Base-by-base conservation (phyloP, 345 rosid genomes). In the Fremontodendron californicum region DNA sequence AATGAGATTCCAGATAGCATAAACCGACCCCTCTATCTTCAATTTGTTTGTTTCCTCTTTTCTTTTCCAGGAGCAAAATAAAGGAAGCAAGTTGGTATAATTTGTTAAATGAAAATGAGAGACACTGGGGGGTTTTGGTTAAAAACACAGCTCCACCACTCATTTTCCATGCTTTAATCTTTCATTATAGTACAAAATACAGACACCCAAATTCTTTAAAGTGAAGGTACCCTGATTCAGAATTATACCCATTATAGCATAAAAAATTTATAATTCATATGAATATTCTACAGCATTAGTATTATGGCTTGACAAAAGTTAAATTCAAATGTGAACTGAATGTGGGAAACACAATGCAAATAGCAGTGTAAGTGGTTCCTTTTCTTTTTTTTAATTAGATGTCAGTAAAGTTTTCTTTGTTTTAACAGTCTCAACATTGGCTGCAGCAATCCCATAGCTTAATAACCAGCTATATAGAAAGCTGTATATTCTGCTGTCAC, bases 381-480 rank as follows among this genome's bases (percentile, higher is more conserved):
- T 51, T 48, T 43, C 45, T 9, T 25, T 3, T 25, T 39, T 39
- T 42, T 5, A 42, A 19, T 21, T 63, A 39, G 3, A 65, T 40
- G 71, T 45, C 72, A 42, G 72, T 67, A 43, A 68, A 66, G 16
- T 65, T 66, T 12, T 13, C 2, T 25, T 18, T 42, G n/a, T n/a
- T 66, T 66, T 21, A 66, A 40, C 40, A 40, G 52, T 42, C 37
- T 37, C 31, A 71, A 40, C 39, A 45, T 33, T 55, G 79, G 73
- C 72, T 63, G n/a, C n/a, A n/a, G 74, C 79, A 78, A 82, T 82
- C 77, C 82, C 82, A 43, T 52, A 63, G 78, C 77, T n/a, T 23
- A 43, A n/a, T n/a, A 60, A 43, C 39, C 76, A 62, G 45, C 73
- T n/a, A n/a, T 2, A n/a, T 21, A 8, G 43, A 77, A 77, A 78